A percentile compares a stretch with the other conserved stretches of the same genome.
These are phyloP conservation scores for Cavenderia fasciculata DNA, from an alignment of 78 protist species.

Conservation along the genomic window DNA sequence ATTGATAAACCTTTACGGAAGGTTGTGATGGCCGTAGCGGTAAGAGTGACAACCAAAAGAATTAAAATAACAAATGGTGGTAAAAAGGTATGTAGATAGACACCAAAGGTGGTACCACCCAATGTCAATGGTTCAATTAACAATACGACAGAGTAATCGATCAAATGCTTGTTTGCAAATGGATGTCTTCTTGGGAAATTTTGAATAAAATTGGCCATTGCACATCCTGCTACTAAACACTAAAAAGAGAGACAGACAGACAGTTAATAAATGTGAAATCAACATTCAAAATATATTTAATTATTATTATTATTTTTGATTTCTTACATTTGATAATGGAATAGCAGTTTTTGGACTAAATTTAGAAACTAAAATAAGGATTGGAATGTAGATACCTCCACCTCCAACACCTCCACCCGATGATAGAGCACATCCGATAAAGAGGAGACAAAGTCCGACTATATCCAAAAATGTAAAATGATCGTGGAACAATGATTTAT, in stretches of 20 bases:
- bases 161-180: constrained; percentile 50
- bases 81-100: constrained; percentile 39
- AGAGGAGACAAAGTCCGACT: constrained; percentile 19
- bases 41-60: constrained; percentile 39
- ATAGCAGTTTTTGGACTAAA: constrained; percentile 62
- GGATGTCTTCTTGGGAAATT: constrained; percentile 74
- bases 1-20: constrained; percentile 44
- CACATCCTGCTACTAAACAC: constrained; percentile 77
- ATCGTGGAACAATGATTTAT: constrained; percentile 52
- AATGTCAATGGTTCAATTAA: constrained; percentile 67
- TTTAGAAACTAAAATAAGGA: constrained; percentile 25
- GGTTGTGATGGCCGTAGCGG: constrained; percentile 28
- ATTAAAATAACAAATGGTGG: constrained; percentile 52
- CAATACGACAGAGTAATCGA: constrained; percentile 42
- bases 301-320: neutral
- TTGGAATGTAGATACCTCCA: constrained; percentile 77
- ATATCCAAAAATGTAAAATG: constrained; percentile 13
- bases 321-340: constrained; percentile 57
- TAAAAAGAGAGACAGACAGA: neutral
- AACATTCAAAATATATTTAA: too few relatives aligned
- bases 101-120: constrained; percentile 72
- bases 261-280: neutral
- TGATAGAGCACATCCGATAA: constrained; percentile 65
- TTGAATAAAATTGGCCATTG: constrained; percentile 73
- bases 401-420: constrained; percentile 80